Base-by-base conservation (phyloP, 345 rosid species). In the Populus euphratica region DNA sequence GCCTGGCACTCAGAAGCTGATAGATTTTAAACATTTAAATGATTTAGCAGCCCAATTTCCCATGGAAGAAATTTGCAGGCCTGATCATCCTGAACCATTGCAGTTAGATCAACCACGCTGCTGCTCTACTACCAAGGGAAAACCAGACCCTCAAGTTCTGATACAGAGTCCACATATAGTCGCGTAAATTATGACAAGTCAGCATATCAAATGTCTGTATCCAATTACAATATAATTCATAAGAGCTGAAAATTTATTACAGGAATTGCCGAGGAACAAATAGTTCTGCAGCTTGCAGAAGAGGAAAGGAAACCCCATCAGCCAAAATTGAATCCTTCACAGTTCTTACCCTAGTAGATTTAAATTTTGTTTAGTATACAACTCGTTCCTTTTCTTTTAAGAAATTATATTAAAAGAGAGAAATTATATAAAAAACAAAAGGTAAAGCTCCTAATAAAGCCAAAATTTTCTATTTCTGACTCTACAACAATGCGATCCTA, bases 381-480 rank as follows among this genome's bases (percentile, higher is more conserved):
- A 76, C 77, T 49, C 78, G 74, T 54, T 79, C 72, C 74, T 73
- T 76, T 77, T 69, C 63, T 75, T 83, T 76, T 68, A 64, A 68
- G 77, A 73, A 29, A 81, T 85, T 86, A 82, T 80, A 66, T 70
- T 49, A 14, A 52, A 81, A 47, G 18, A 67, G 5, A 0, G 11
- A 41, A 31, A 35, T 33, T 33, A 33, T 33, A 33, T 33, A 8
- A 4, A 20, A 18, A 70, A 25, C 1, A 0, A 63, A 52, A 74
- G 67, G 33, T 16, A 78, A 74, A 68, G 14, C 80, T 68, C 78
- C 85, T 82, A 83, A 69, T 31, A 41, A 82, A 83, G 81, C 79
- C 88, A 87, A 86, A 91, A 81, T 74, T 85, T 87, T 81, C 87
- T 86, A 83, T 76, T 75, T 86, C 78, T 68, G 79, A 76, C 74